Evolutionary conservation across 495 filamentous ascomycete species (phyloP).

Genomic region (Lasiosphaeria ovina): DNA sequence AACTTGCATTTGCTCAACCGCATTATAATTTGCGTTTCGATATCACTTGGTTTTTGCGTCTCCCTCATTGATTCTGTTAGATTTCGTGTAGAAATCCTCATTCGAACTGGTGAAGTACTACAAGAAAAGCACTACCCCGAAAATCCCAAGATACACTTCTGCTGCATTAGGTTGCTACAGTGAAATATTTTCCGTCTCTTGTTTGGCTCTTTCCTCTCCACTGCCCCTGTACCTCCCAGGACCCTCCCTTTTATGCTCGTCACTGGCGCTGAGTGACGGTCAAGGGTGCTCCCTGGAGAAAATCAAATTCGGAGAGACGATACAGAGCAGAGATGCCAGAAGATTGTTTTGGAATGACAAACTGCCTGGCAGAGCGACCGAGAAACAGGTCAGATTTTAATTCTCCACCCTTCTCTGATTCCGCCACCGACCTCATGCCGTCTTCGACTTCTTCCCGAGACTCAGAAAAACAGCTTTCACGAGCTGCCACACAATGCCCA

Average conservation of each 20-base stretch:
- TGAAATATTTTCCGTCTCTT: background rate
- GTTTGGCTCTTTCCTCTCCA: background rate
- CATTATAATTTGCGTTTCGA: no score
- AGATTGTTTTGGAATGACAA: background rate
- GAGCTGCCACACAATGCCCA: conserved; percentile 38
- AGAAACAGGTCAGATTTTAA: background rate
- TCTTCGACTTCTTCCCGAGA: background rate
- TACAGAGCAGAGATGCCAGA: background rate
- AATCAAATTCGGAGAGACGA: background rate
- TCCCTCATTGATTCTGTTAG: no score
- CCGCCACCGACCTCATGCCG: background rate
- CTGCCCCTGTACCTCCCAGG: background rate
- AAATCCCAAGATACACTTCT: background rate
- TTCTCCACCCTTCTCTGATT: background rate
- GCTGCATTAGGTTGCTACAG: background rate
- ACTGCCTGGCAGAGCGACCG: background rate
- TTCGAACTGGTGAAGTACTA: background rate
- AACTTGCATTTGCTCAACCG: no score
- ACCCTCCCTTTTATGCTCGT: background rate
- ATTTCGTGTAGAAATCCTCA: no score
- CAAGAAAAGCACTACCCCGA: background rate
- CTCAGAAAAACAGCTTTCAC: conserved; percentile 25
- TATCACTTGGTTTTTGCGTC: background rate
- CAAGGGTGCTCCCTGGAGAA: background rate
- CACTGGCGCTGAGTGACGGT: background rate